Base-by-base conservation (phyloP, 2,329 filamentous ascomycete species). In the Penicillium sp. region DNA sequence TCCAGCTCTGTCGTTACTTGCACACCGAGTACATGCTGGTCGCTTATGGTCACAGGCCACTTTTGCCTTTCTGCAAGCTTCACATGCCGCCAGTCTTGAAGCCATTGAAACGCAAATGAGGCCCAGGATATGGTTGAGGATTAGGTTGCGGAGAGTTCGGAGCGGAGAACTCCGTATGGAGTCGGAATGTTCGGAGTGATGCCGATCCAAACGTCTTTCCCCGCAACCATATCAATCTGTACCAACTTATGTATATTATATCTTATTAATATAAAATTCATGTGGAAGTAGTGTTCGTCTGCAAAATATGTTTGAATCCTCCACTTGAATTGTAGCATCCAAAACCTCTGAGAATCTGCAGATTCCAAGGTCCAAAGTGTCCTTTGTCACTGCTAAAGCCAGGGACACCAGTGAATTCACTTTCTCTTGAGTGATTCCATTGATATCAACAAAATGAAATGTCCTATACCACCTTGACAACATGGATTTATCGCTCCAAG, bases 61-160 rank as follows among this genome's bases (percentile, higher is more conserved):
- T 26, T 65, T 64, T 19, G 62, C 55, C 42, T 62, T 63, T 19
- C 62, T 59, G 56, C 62, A 65, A 18, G 62, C 52, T 48, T 65
- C 62, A 49, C 62, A 65, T 35, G 62, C 62, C n/a, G 62, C 61
- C 47, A 61, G 45, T 40, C 62, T 55, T 35, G 61, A 62, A 26
- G 61, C 56, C 62, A 65, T 64, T 27, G 39, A 47, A 16, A 19
- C 19, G n/a, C 16, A 19, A 9, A 23, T 23, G 18, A 39, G 4
- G 35, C 35, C 35, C 7, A 39, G 36, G 16, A 7, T 47, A 41
- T 45, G 16, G 43, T 55, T 34, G 36, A 47, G 50, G 16, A 18
- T 27, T 38, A 23, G 30, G 42, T 42, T 42, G 26, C 45, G 51
- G 51, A 53, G 51, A 27, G 42, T 35, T 29, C 46, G 38, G 51